Conservation (phyloP, 1,284 basidiomycete species). For the Cystobasidium slooffiae region DNA sequence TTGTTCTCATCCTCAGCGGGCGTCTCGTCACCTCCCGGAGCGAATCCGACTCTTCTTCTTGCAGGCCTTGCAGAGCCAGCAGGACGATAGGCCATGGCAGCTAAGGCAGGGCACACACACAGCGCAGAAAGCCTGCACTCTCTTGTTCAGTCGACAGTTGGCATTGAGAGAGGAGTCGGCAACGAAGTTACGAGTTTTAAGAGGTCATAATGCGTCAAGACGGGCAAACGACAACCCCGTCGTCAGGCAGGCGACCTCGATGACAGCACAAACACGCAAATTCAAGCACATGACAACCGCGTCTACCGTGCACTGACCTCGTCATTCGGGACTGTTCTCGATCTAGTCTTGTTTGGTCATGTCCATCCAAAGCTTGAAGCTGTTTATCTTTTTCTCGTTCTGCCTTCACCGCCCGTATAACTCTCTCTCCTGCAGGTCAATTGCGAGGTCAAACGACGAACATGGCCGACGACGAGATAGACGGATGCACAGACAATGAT, state of each 20-base stretch:
- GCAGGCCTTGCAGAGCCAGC: slow-evolving; percentile 8
- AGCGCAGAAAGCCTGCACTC: neutral
- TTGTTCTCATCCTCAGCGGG: slow-evolving; percentile 3
- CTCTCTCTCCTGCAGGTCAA: too few species aligned
- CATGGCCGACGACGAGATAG: neutral
- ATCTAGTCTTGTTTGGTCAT: neutral
- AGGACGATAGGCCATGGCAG: neutral
- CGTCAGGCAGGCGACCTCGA: neutral
- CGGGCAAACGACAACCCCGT: neutral
- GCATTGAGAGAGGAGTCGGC: neutral
- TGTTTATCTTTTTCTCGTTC: slow-evolving; percentile 5
- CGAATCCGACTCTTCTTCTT: slow-evolving; percentile 22
- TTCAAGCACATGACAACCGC: neutral
- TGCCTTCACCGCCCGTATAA: neutral
- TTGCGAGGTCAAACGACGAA: too few species aligned
- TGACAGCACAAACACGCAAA: neutral
- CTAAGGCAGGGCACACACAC: too few species aligned
- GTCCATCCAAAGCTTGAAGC: neutral
- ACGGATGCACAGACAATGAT: neutral
- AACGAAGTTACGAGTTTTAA: too few species aligned
- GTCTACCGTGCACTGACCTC: neutral
- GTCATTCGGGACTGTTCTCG: neutral
- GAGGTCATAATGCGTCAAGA: neutral
- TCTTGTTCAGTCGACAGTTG: neutral
- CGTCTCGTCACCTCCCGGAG: slow-evolving; percentile 14